These are phyloP conservation scores for Mycena citricolor DNA, from an alignment of 1,284 basidiomycete genomes.

Conservation along the genomic window DNA sequence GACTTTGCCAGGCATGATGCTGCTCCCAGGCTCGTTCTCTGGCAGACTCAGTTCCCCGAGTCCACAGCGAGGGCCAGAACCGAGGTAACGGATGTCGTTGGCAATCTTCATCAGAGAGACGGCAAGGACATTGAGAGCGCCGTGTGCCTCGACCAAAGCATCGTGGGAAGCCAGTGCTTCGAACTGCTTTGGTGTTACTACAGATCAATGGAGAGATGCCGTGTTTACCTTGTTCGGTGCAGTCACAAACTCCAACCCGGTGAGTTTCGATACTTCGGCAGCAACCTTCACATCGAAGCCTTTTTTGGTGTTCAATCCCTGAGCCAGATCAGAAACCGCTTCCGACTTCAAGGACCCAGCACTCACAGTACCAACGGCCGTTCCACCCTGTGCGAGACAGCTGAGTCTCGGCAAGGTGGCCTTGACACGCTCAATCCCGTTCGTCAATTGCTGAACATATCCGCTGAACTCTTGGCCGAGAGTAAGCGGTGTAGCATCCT, in stretches of 20 bases:
- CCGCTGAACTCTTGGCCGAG: conserved; percentile 99
- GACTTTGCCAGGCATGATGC: conserved; percentile 99
- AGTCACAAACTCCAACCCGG: conserved; percentile 90
- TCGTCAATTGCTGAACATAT: conserved; percentile 93
- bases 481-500: conserved; percentile 97
- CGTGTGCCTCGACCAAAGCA: conserved; percentile 95
- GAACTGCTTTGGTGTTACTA: conserved; percentile 56
- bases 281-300: conserved; percentile 97
- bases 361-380: conserved; percentile 94
- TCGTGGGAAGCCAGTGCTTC: conserved; percentile 97
- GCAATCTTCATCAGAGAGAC: conserved; percentile 99
- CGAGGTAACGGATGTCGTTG: conserved; percentile 98
- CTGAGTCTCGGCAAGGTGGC: conserved; percentile 85
- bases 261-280: conserved; percentile 88
- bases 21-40: conserved; percentile 99
- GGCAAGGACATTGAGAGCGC: conserved; percentile 93
- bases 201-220: too few species aligned
- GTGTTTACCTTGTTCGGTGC: conserved; percentile 92
- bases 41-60: conserved; percentile 93
- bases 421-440: conserved; percentile 88
- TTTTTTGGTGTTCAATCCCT: conserved; percentile 96
- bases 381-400: conserved; percentile 95
- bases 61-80: conserved; percentile 96
- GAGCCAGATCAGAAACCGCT: conserved; percentile 6
- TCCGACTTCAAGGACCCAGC: neutral